Evolutionary conservation across 2,329 filamentous ascomycete genomes (phyloP).

Genomic region (Mycosphaerella arachidis): DNA sequence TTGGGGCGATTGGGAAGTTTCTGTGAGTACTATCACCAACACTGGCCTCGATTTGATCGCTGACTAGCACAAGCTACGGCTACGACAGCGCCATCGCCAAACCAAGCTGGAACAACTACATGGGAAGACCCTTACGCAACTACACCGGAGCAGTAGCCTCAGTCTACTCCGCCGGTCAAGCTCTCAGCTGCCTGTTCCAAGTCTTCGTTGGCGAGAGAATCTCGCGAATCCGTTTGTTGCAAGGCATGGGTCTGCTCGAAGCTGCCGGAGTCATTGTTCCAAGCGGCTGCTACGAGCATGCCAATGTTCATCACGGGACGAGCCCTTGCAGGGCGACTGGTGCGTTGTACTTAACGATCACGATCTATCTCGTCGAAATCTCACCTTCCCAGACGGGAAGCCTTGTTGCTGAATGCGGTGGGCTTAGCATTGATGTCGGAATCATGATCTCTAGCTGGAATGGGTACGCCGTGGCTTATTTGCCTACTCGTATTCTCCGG

Average conservation of each 20-base stretch:
- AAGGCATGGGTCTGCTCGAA: slow-evolving; percentile 48
- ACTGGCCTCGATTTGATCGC: neutral
- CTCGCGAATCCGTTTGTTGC: slow-evolving; percentile 30
- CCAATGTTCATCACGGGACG: slow-evolving; percentile 21
- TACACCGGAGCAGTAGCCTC: slow-evolving; percentile 53
- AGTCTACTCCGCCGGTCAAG: slow-evolving; percentile 54
- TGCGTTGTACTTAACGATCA: slow-evolving; percentile 39
- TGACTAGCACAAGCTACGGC: slow-evolving; percentile 38
- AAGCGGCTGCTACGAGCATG: slow-evolving; percentile 48
- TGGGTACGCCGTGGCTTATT: slow-evolving; percentile 36
- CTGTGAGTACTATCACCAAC: neutral
- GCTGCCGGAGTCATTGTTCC: slow-evolving; percentile 49
- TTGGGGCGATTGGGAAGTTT: slow-evolving; percentile 10
- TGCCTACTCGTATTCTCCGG: slow-evolving; percentile 23
- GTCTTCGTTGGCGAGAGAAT: slow-evolving; percentile 48
- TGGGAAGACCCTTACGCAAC: slow-evolving; percentile 50
- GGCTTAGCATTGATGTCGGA: slow-evolving; percentile 50
- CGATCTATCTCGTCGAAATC: slow-evolving; percentile 53
- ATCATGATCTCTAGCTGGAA: slow-evolving; percentile 53
- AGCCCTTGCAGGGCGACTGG: slow-evolving; percentile 21
- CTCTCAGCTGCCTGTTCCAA: slow-evolving; percentile 47
- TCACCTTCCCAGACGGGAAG: slow-evolving; percentile 40
- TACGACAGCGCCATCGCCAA: slow-evolving; percentile 58
- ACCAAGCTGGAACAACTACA: slow-evolving; percentile 55
- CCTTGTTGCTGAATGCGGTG: slow-evolving; percentile 45